Evolutionary conservation across 2,329 filamentous ascomycete species (phyloP).

Genomic region (Parasarocladium wereldwijsianum): DNA sequence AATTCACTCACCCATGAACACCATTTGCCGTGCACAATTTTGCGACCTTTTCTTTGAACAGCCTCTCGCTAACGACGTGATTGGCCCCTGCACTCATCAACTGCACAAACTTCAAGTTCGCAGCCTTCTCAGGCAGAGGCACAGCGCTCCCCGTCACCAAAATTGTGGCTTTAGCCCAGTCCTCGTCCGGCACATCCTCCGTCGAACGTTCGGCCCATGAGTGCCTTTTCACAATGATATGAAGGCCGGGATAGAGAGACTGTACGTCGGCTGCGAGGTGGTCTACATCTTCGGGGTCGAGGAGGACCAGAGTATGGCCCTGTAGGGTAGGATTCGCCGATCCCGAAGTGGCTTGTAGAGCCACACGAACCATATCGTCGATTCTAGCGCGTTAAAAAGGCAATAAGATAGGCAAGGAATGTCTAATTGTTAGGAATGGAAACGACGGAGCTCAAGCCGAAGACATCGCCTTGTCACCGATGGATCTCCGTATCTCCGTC

Average conservation of each 20-base stretch:
- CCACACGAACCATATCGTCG: no score
- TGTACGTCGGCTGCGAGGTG: conserved; percentile 21
- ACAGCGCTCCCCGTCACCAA: conserved; percentile 27
- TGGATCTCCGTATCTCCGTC: no score
- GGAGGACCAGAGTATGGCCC: conserved; percentile 33
- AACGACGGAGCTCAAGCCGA: no score
- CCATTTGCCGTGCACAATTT: conserved; percentile 40
- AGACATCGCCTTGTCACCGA: no score
- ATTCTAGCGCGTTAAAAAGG: no score
- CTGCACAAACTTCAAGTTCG: conserved; percentile 36
- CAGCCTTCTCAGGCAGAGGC: conserved; percentile 26
- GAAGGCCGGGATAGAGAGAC: conserved; percentile 26
- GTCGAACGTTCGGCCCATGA: conserved; percentile 16
- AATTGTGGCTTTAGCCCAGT: conserved; percentile 34
- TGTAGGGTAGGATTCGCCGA: conserved; percentile 24
- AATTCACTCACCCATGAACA: conserved; percentile 33
- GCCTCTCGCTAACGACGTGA: conserved; percentile 25
- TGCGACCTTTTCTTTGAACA: conserved; percentile 35
- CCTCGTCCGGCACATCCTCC: conserved; percentile 15
- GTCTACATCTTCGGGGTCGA: conserved; percentile 17
- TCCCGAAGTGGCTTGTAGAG: no score
- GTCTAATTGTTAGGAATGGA: no score
- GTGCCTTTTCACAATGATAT: conserved; percentile 18
- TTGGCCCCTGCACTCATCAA: conserved; percentile 40
- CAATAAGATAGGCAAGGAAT: no score